Percentiles rank a stretch among this genome's conserved stretches.
Evolutionary conservation across 139 green algal genomes (phyloP).

Genomic region (Eudorina sp.): DNA sequence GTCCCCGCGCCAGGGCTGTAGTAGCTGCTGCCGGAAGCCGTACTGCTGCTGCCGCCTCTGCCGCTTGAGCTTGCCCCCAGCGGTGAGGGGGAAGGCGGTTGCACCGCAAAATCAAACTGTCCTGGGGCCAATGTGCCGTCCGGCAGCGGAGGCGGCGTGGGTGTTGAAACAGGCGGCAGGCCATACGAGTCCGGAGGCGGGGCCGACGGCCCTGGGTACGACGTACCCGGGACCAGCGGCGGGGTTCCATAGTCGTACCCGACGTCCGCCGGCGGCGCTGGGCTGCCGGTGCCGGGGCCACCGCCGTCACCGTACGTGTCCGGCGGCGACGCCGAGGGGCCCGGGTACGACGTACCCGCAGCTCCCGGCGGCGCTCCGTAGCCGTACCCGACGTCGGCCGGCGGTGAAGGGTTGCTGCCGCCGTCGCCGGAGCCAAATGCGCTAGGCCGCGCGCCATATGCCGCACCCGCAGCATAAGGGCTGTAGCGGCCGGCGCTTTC

Average conservation of each 20-base stretch:
- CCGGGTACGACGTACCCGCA: no score
- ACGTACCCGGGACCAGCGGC: not conserved
- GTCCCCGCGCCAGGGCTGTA: not conserved
- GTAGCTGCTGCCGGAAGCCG: not conserved
- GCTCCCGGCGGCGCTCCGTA: no score
- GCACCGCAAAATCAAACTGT: no score
- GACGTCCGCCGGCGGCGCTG: not conserved
- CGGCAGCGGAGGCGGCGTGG: not conserved
- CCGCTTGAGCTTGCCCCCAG: not conserved
- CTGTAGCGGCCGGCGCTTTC: not conserved
- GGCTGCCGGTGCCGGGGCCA: not conserved
- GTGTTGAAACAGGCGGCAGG: no score
- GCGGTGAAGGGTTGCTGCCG: not conserved
- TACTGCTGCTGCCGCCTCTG: not conserved
- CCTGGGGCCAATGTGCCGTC: not conserved
- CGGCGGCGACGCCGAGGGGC: no score
- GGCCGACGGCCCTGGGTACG: not conserved
- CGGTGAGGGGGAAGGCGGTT: no score
- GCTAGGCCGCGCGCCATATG: not conserved
- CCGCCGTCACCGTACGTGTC: constrained; percentile 23
- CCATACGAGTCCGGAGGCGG: not conserved
- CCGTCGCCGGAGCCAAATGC: not conserved
- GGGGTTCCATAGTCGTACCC: not conserved
- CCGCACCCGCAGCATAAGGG: not conserved
- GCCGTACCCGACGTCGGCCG: no score